Evolutionary conservation across 139 green algal species (phyloP).

Genomic region (Yamagishiella unicocca): DNA sequence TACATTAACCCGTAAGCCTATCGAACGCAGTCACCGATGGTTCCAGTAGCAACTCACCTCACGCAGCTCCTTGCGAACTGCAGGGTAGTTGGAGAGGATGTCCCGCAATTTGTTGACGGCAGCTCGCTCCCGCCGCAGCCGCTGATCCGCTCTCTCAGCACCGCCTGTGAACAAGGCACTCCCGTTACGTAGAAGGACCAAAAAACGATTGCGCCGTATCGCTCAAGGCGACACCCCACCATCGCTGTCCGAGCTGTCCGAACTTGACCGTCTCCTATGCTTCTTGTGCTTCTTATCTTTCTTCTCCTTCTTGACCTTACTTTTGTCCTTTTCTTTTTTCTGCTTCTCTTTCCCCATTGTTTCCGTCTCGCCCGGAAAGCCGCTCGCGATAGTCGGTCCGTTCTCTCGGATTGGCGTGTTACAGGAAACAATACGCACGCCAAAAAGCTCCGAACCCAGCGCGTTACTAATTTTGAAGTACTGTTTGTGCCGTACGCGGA

Average conservation of each 20-base stretch:
- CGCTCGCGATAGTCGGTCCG: too few species aligned
- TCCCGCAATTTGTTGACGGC: constrained; percentile 46
- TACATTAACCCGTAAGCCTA: neutral
- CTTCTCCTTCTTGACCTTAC: constrained; percentile 64
- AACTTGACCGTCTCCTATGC: constrained; percentile 38
- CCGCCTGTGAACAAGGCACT: neutral
- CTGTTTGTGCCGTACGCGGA: too few species aligned
- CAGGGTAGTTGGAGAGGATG: constrained; percentile 33
- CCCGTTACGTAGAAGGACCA: too few species aligned
- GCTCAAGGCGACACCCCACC: neutral
- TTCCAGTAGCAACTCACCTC: constrained; percentile 41
- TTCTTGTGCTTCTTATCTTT: constrained; percentile 60
- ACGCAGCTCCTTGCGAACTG: constrained; percentile 54
- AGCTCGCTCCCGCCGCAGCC: constrained; percentile 43
- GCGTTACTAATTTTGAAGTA: too few species aligned
- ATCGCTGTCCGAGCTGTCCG: constrained; percentile 41
- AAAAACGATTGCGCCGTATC: too few species aligned
- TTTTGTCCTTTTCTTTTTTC: constrained; percentile 59
- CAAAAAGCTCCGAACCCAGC: too few species aligned
- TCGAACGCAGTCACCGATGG: too few species aligned
- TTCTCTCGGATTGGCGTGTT: too few species aligned
- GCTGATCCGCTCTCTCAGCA: constrained; percentile 16
- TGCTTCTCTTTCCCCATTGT: constrained; percentile 55
- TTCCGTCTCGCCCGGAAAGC: too few species aligned
- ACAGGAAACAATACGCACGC: too few species aligned